Conservation (phyloP, 371 early-diverging fungal species). For the Zopfochytrium polystomum region DNA sequence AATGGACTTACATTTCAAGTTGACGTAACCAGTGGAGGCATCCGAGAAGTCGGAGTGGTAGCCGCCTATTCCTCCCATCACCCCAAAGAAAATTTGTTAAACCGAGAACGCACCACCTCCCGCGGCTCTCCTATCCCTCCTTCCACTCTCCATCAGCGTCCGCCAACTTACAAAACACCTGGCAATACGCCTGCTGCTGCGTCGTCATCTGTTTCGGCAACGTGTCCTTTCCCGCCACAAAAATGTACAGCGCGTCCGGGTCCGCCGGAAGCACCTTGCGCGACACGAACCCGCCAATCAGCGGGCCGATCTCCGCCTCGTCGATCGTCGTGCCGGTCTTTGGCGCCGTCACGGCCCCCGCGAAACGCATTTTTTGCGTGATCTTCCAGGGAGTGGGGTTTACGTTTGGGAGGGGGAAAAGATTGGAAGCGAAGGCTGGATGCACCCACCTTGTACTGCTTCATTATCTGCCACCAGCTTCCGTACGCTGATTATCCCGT, state of each 20-base stretch:
- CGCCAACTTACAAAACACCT: constrained; percentile 20
- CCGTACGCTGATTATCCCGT: constrained; percentile 8
- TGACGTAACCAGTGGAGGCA: constrained; percentile 3
- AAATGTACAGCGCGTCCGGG: constrained; percentile 13
- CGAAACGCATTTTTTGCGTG: constrained; percentile 12
- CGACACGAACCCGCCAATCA: constrained; percentile 10
- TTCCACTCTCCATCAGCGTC: too few species aligned
- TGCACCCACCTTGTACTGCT: constrained; percentile 10
- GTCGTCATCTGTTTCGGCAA: constrained; percentile 10
- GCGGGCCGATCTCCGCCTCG: constrained; percentile 13
- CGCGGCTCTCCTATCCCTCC: too few species aligned
- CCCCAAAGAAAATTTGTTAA: too few species aligned
- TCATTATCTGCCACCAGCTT: constrained; percentile 15
- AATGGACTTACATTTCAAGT: constrained; percentile 13
- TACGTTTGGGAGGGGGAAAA: not conserved
- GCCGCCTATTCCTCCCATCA: constrained; percentile 9
- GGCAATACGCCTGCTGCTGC: constrained; percentile 12
- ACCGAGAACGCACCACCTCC: too few species aligned
- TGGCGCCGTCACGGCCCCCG: constrained; percentile 13
- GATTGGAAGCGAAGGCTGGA: too few species aligned
- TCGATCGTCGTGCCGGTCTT: constrained; percentile 5
- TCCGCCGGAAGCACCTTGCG: constrained; percentile 17
- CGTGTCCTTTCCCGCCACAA: constrained; percentile 16
- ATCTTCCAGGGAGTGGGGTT: not conserved
- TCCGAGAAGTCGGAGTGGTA: constrained; percentile 16